phyloP scores from a whole-genome alignment of 2,329 filamentous ascomycete genomes.

The Dichotomopilus funicola region DNA sequence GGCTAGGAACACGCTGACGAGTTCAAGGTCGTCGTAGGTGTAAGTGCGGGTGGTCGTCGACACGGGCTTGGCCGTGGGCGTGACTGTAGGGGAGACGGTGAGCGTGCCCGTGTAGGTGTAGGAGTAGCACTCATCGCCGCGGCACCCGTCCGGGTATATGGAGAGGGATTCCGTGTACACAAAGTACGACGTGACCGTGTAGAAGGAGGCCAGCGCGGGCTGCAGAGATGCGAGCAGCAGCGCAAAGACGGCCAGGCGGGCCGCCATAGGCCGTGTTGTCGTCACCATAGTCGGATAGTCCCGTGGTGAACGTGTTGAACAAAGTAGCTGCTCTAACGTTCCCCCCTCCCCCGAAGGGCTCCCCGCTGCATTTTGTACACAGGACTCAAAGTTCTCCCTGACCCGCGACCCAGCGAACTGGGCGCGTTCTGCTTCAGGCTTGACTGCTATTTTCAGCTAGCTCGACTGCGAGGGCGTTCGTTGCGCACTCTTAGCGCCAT shows the following conservation, averaged over 20 bases:
- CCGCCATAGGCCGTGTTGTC: background rate
- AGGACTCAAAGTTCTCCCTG: no score
- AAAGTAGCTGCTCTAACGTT: no score
- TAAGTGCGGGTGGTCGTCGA: background rate
- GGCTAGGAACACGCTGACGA: slow-evolving; percentile 1
- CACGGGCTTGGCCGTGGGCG: slow-evolving; percentile 5
- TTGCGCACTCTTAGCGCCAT: no score
- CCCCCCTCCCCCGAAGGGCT: no score
- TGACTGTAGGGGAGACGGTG: slow-evolving; percentile 2
- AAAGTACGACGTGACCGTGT: slow-evolving; percentile 9
- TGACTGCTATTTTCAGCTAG: no score
- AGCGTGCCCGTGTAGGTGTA: background rate
- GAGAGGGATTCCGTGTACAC: background rate
- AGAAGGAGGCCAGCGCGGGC: slow-evolving; percentile 8
- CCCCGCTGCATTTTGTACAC: no score
- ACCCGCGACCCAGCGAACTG: no score
- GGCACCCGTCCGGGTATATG: background rate
- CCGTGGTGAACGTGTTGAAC: background rate
- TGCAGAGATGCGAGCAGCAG: slow-evolving; percentile 5
- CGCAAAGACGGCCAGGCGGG: slow-evolving; percentile 1
- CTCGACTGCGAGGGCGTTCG: no score
- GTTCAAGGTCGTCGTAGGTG: slow-evolving; percentile 8
- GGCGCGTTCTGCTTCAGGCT: no score
- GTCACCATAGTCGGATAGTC: background rate
- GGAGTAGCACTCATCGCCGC: background rate